Base-by-base conservation (phyloP, 2,329 filamentous ascomycete species). In the Corniculantispora saksenae region DNA sequence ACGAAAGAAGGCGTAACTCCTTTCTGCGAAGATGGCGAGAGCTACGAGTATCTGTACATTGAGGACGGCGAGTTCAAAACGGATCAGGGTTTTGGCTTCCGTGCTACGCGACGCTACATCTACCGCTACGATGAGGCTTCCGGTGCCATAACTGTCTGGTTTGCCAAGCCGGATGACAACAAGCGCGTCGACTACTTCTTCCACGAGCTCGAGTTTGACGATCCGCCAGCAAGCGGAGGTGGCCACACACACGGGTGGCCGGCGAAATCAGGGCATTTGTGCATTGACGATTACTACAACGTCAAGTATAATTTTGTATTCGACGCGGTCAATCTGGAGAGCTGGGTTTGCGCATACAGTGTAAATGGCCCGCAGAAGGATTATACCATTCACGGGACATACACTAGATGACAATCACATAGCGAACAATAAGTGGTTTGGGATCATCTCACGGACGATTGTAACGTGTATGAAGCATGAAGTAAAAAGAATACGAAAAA, bases 311-410 rank as follows among this genome's bases (percentile, higher is more conserved):
- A 87, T 67, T 94, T 94, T 75, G 76, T 75, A 10, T 90, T 89
- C 69, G 74, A 81, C 56, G 86, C 84, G 15, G 80, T 89, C 1
- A 84, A 84, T 51, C 70, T 92, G 68, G 73, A 74, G 61, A 75
- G 81, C 29, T 92, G 89, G 85, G 82, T 76, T 35, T 80, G 91
- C 53, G 83, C 80, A 61, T 92, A 92, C 70, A 82, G 81, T 1
- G 91, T 93, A 1, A 86, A 84, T 29, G 91, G 91, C 0, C 91
- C 90, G 2, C 87, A 87, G 73, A 93, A 93, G 77, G 88, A 93
- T 71, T 93, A 93, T 72, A 85, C 79, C 0, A 87, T 89, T 61
- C 74, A 78, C 10, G 86, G 85, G 1, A 74, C 72, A 1, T 89
- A 89, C 72, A 81, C 55, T 2, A 59, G 62, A 35, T 55, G 12